phyloP scores from a whole-genome alignment of 1,284 basidiomycete genomes.

The Volvariella volvacea region DNA sequence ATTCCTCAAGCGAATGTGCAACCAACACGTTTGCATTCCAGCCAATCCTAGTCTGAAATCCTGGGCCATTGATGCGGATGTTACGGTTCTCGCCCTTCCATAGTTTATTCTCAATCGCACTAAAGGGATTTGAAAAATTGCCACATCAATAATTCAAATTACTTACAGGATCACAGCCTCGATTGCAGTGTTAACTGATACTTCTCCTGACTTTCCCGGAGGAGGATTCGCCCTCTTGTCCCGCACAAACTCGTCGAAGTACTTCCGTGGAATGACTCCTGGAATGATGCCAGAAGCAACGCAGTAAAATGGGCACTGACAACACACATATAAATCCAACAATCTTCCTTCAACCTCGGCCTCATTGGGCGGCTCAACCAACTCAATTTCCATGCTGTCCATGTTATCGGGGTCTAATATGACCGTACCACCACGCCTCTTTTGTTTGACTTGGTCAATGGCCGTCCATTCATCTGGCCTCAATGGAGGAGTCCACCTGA shows the following conservation, averaged over 20 bases:
- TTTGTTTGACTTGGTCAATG: constrained; percentile 39
- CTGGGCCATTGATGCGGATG: constrained; percentile 44
- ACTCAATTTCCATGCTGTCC: constrained; percentile 23
- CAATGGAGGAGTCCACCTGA: constrained; percentile 58
- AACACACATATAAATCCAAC: constrained; percentile 73
- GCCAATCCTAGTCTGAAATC: constrained; percentile 60
- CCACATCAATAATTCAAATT: constrained; percentile 3
- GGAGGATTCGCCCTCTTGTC: constrained; percentile 39
- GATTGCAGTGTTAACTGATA: constrained; percentile 45
- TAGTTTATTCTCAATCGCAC: constrained; percentile 65
- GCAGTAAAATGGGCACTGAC: constrained; percentile 71
- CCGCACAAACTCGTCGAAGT: constrained; percentile 35
- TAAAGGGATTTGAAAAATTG: constrained; percentile 20
- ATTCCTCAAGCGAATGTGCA: constrained; percentile 5
- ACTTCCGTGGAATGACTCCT: constrained; percentile 56
- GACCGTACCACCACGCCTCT: constrained; percentile 38
- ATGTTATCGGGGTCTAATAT: constrained; percentile 29
- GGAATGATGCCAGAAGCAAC: constrained; percentile 63
- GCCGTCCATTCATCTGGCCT: constrained; percentile 51
- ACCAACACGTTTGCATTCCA: constrained; percentile 58
- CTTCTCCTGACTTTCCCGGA: constrained; percentile 36
- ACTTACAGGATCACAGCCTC: constrained; percentile 66
- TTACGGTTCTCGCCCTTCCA: constrained; percentile 62
- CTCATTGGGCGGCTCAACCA: constrained; percentile 21
- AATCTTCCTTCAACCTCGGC: constrained; percentile 47